Base-by-base conservation (phyloP, 148 eudicot species). In the Polygonum maritimum region DNA sequence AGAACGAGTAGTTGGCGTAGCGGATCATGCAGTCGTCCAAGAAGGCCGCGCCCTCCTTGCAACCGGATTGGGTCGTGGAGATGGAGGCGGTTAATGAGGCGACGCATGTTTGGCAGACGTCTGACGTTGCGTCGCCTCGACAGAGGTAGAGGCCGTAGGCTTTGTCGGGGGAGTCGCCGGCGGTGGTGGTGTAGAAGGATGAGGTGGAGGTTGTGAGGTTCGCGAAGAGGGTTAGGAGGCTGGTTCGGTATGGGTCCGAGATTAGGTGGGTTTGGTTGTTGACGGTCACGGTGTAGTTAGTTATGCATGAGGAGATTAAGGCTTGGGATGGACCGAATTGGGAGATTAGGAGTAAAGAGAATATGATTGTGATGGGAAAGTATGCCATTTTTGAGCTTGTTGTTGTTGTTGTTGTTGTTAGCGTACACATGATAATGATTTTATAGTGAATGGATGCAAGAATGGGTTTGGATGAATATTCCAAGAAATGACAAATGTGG, bases 131-230 rank as follows among this genome's bases (percentile, higher is more conserved):
- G 44, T 67, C 71, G 15, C 71, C 71, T 7, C 44, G 71, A 41
- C 71, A 67, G 44, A 67, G 71, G 45, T 67, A 67, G 71, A 67
- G 71, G 44, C 71, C 71, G 71, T 67, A 67, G 44, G 71, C 71
- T 67, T 38, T 38, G 71, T 36, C 5, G 1, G 71, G 71, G 71
- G 71, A 15, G 16, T 67, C 21, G 21, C 45, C 71, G 19, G 45
- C 22, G 45, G 44, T 67, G 71, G 71, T 35, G 71, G 15, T 67
- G 71, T 36, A 67, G 45, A 35, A 67, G 71, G 10, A 0, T 3
- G 35, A 22, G 1, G 45, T 15, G 21, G 71, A 67, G 71, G 71
- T 0, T 44, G 44, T 38, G 71, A 67, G 16, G 44, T 67, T 22
- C 12, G 19, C 15, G 45, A 67, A 67, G 45, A 67, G 45, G 19